phyloP scores from a whole-genome alignment of 2,329 filamentous ascomycete genomes.

The Penicillium psychrosexuale region DNA sequence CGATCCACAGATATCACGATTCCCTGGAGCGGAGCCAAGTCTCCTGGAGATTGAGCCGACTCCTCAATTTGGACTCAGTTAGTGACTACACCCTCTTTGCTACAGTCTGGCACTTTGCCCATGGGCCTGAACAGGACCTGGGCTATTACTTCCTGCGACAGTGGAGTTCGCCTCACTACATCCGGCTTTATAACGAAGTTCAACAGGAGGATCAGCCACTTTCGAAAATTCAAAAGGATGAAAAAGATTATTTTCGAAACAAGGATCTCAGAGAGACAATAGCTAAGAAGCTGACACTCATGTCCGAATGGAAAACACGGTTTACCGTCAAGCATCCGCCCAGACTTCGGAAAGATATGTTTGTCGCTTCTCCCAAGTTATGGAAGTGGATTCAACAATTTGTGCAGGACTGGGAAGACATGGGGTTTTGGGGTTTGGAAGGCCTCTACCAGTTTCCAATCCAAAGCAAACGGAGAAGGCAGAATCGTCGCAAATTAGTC shows the following conservation, averaged over 20 bases:
- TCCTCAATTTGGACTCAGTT: neutral
- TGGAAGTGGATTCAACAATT: constrained; percentile 22
- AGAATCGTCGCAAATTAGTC: too few relatives aligned
- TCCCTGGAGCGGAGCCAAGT: neutral
- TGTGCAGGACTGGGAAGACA: constrained; percentile 14
- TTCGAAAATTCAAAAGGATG: neutral
- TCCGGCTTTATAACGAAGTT: neutral
- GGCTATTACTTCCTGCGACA: neutral
- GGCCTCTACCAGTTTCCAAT: too few relatives aligned
- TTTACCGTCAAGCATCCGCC: neutral
- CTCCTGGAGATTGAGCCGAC: neutral
- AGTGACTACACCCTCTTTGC: neutral
- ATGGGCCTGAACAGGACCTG: neutral
- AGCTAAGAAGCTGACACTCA: neutral
- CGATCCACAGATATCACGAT: neutral
- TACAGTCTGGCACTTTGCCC: neutral
- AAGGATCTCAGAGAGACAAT: neutral
- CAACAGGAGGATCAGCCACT: neutral
- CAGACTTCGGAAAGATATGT: constrained; percentile 19
- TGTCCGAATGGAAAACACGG: neutral
- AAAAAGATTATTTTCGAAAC: neutral
- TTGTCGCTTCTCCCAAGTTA: constrained; percentile 17
- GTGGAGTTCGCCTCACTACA: neutral
- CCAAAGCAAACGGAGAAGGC: too few relatives aligned
- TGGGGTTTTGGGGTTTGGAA: too few relatives aligned